phyloP scores from a whole-genome alignment of 2,329 filamentous ascomycete species.

The Fusarium citri region DNA sequence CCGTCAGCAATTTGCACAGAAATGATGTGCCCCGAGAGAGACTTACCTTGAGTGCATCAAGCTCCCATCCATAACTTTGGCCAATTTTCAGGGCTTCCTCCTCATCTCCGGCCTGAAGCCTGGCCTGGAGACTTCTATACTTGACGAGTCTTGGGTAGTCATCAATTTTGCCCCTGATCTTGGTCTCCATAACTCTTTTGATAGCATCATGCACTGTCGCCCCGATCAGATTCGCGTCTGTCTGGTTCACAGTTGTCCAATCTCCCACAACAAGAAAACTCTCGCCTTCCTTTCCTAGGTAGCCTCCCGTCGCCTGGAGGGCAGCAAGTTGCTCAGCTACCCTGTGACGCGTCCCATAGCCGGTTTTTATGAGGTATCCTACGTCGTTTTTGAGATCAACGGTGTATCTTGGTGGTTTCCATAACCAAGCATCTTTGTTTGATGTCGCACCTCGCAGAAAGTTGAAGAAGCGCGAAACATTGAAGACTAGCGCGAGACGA shows the following conservation, averaged over 20 bases:
- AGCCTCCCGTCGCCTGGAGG: conserved; percentile 49
- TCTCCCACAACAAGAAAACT: conserved; percentile 64
- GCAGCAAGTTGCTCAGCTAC: conserved; percentile 61
- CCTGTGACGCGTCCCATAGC: conserved; percentile 64
- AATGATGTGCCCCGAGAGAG: not conserved
- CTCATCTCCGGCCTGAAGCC: conserved; percentile 54
- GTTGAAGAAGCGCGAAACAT: conserved; percentile 49
- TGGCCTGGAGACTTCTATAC: conserved; percentile 54
- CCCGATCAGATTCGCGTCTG: conserved; percentile 48
- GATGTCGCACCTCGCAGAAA: conserved; percentile 45
- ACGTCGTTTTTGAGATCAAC: conserved; percentile 61
- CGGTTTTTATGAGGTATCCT: conserved; percentile 66
- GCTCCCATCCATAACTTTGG: conserved; percentile 59
- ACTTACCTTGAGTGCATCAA: conserved; percentile 62
- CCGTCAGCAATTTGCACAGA: conserved; percentile 15
- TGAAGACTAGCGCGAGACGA: conserved; percentile 52
- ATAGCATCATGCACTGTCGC: conserved; percentile 58
- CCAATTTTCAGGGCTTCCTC: conserved; percentile 53
- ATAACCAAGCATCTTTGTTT: conserved; percentile 57
- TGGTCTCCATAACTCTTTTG: conserved; percentile 50
- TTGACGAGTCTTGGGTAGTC: conserved; percentile 54
- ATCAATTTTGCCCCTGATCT: conserved; percentile 44
- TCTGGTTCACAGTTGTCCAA: conserved; percentile 56
- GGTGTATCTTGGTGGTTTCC: conserved; percentile 52
- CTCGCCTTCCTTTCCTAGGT: conserved; percentile 53